Evolutionary conservation across 169 alveolate species (phyloP), one percentile per base, ranked within the genome.

Genomic region (Cryptosporidium ubiquitum): DNA sequence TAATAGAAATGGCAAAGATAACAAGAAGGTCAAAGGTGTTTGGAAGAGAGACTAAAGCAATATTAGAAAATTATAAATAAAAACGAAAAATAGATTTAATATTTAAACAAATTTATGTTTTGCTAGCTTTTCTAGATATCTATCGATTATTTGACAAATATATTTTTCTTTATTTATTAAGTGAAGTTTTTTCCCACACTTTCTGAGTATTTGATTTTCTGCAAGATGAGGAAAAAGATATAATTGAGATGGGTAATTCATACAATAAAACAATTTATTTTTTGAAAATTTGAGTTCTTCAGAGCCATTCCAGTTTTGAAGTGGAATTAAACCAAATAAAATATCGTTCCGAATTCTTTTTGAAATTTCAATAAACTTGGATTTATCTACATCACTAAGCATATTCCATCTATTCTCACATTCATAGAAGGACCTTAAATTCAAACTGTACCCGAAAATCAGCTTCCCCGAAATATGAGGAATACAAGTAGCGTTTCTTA

Each of bases 391-490:
- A 3, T 44, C 47, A 33, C 35, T 26, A 37, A 79, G 47, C 31
- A 44, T 33, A 12, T 26, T 44, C 89, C 89, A 79, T n/a, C n/a
- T 64, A 3, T 1, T 42, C 26, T 61, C 75, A 79, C 89, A 79
- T 26, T 79, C 89, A 42, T 33, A 7, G 23, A 79, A 40, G 23
- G 89, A 79, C 16, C 31, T 40, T 29, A 61, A 42, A 26, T 79
- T 61, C 40, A 35, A 44, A 26, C 40, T 57, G 52, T 42, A 26
- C 3, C 89, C 89, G 2, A 26, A 79, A 42, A 79, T 16, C 3
- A 79, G 79, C 60, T 79, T 79, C 0, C 68, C 89, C 20, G 89
- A 79, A 42, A 79, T 39, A 26, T 68, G 79, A 60, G 89, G 89
- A 31, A 79, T 39, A 14, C 60, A 61, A 31, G 61, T 64, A 1